Percentiles rank a stretch among this genome's conserved stretches.
phyloP scores from a whole-genome alignment of 106 monocot species.

The Ottelia alismoides region DNA sequence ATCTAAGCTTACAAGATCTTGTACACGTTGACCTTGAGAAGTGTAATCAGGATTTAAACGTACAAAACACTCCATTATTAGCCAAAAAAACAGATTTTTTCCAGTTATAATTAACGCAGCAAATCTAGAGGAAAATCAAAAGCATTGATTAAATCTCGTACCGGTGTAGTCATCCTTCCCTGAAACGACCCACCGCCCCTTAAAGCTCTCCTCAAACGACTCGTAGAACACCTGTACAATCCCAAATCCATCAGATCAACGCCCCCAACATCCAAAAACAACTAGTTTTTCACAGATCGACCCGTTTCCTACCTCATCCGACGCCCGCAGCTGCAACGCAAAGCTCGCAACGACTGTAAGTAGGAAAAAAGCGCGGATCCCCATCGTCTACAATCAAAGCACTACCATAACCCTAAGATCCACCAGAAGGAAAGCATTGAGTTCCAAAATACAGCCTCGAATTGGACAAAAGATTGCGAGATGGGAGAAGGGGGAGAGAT shows the following conservation, averaged over 20 bases:
- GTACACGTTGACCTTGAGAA: too few species aligned
- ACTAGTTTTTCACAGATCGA: neutral
- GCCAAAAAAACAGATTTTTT: too few species aligned
- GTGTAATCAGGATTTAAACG: neutral
- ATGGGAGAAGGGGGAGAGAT: too few species aligned
- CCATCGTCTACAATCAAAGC: too few species aligned
- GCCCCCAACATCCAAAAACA: neutral
- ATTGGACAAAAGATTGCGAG: too few species aligned
- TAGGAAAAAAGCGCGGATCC: constrained; percentile 1
- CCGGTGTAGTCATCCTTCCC: constrained; percentile 74
- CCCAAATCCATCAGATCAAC: neutral
- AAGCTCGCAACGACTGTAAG: constrained; percentile 19
- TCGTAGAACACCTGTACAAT: constrained; percentile 62
- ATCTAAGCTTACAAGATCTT: neutral
- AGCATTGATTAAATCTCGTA: constrained; percentile 22
- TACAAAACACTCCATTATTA: neutral
- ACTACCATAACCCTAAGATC: too few species aligned
- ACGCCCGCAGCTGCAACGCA: constrained; percentile 24
- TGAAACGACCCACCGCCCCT: constrained; percentile 75
- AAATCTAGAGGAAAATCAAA: too few species aligned
- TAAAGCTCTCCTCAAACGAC: constrained; percentile 71
- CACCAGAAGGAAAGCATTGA: too few species aligned
- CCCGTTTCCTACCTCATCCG: constrained; percentile 31
- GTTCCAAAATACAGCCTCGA: too few species aligned
- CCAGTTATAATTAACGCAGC: too few species aligned